A percentile compares a stretch with the other conserved stretches of the same genome.
phyloP scores from a whole-genome alignment of 2,329 filamentous ascomycete species.

The Neonectria neomacrospora region DNA sequence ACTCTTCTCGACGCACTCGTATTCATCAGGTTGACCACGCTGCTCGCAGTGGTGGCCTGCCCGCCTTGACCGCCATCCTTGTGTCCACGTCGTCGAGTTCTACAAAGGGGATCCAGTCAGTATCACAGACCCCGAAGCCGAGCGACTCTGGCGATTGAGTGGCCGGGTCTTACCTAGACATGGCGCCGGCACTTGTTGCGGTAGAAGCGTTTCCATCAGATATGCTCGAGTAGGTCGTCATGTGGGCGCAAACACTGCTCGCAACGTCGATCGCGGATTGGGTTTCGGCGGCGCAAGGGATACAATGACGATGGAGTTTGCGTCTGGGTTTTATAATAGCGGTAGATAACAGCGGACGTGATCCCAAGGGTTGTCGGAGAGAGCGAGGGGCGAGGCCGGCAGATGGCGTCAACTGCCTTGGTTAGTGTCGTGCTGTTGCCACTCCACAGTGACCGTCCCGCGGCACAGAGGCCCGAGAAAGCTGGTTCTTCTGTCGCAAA shows the following conservation, averaged over 20 bases:
- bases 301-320: neutral
- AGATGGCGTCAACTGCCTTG: conserved; percentile 40
- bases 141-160: conserved; percentile 24
- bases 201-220: conserved; percentile 59
- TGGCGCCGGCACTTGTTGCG: conserved; percentile 55
- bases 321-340: conserved; percentile 20
- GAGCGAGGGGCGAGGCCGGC: conserved; percentile 20
- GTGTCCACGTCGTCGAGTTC: conserved; percentile 70
- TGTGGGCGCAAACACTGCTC: conserved; percentile 39
- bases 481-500: conserved; percentile 29
- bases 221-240: conserved; percentile 67
- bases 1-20: conserved; percentile 74
- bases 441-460: conserved; percentile 33
- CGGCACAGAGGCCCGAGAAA: conserved; percentile 39
- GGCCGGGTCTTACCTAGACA: conserved; percentile 57
- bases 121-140: conserved; percentile 7
- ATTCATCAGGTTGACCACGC: conserved; percentile 94
- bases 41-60: conserved; percentile 88
- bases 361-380: neutral
- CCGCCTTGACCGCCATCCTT: conserved; percentile 76
- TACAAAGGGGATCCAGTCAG: conserved; percentile 43
- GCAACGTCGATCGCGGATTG: conserved; percentile 6
- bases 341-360: conserved; percentile 11
- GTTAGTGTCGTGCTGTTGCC: conserved; percentile 27
- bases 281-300: neutral